phyloP scores from a whole-genome alignment of 768 basidiomycete species.

The Macrolepiota fuliginosa region DNA sequence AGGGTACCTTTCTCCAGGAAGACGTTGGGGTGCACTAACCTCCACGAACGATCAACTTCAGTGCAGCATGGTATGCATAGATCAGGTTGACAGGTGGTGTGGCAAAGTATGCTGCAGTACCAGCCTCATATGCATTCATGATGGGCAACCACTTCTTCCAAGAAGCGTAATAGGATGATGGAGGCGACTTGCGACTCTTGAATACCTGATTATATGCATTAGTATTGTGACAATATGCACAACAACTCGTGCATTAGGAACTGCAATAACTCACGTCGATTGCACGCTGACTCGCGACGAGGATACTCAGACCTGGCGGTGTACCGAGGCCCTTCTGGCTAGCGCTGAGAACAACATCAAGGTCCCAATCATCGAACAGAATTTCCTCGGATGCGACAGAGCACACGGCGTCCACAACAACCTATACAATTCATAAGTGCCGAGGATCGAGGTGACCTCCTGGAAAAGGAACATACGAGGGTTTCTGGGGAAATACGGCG shows the following conservation, averaged over 20 bases:
- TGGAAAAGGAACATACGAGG: constrained; percentile 44
- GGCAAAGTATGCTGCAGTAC: constrained; percentile 85
- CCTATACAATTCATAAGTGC: constrained; percentile 31
- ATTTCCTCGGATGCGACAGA: constrained; percentile 96
- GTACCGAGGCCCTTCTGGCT: constrained; percentile 92
- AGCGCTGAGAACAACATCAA: constrained; percentile 86
- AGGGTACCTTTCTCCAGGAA: not conserved
- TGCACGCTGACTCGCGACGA: constrained; percentile 79
- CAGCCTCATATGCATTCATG: constrained; percentile 90
- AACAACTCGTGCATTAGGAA: not conserved
- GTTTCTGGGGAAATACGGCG: constrained; percentile 80
- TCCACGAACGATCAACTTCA: constrained; percentile 58
- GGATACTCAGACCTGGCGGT: constrained; percentile 89
- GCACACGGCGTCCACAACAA: constrained; percentile 92
- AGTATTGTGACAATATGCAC: not conserved
- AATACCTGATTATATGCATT: constrained; percentile 10
- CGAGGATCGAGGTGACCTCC: not conserved
- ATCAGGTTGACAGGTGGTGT: constrained; percentile 95
- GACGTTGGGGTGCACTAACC: not conserved
- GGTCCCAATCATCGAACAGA: constrained; percentile 87
- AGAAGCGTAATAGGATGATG: constrained; percentile 80
- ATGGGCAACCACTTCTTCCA: constrained; percentile 96
- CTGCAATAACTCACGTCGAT: constrained; percentile 49
- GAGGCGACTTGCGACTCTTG: constrained; percentile 57
- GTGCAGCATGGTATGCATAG: constrained; percentile 84